Percentiles rank a stretch among this genome's conserved stretches.
These are phyloP conservation scores for Amanita polypyramis DNA, from an alignment of 768 basidiomycete genomes.

Conservation along the genomic window DNA sequence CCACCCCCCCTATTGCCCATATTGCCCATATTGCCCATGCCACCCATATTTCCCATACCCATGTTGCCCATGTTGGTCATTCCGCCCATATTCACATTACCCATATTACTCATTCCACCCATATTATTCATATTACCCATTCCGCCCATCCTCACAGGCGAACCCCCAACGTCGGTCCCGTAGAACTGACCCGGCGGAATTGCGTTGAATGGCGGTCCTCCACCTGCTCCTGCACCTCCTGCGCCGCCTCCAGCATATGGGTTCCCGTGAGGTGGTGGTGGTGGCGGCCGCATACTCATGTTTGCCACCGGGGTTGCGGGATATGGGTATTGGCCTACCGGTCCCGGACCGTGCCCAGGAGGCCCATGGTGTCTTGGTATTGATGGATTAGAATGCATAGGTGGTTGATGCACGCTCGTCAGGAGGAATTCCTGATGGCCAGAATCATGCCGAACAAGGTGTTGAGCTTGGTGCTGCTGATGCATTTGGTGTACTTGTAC, in stretches of 20 bases:
- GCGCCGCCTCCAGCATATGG: constrained; percentile 1
- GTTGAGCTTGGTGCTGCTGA: constrained; percentile 18
- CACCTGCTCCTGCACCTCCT: constrained; percentile 11
- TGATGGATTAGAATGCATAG: constrained; percentile 7
- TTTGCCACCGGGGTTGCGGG: constrained; percentile 13
- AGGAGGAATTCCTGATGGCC: constrained; percentile 22
- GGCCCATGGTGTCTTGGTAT: constrained; percentile 12
- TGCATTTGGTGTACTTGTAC: constrained; percentile 16
- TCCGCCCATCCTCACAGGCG: constrained; percentile 26
- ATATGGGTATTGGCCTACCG: constrained; percentile 5
- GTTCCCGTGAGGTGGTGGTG: constrained; percentile 15
- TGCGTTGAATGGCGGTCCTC: constrained; percentile 22
- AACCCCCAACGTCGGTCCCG: constrained; percentile 15
- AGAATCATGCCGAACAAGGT: constrained; percentile 21
- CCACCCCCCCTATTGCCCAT: constrained; percentile 16
- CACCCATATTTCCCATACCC: constrained; percentile 15
- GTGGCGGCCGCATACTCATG: constrained; percentile 18
- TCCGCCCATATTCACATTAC: constrained; percentile 20
- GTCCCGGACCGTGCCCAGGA: constrained; percentile 5
- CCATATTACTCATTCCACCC: constrained; percentile 19
- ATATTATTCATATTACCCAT: constrained; percentile 9
- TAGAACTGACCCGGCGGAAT: constrained; percentile 22
- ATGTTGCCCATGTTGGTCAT: constrained; percentile 15
- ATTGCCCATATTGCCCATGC: constrained; percentile 20
- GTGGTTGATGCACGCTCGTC: constrained; percentile 17